Evolutionary conservation across 148 eudicot species (phyloP).

Genomic region (Rhododendron henanense): DNA sequence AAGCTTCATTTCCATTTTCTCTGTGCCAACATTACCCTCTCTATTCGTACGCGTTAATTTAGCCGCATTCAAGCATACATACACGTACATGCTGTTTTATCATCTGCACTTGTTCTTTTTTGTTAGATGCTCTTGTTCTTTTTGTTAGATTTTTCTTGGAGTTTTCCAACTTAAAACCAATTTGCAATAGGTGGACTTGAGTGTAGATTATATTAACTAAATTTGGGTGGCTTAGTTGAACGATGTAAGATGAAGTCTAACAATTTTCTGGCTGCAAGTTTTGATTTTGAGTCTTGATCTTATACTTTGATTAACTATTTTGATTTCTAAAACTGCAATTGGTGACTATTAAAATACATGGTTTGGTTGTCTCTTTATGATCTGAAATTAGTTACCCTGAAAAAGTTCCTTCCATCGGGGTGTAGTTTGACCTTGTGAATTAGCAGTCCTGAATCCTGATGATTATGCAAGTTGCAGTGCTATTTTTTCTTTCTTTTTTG

Average conservation of each 20-base stretch:
- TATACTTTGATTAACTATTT: background rate
- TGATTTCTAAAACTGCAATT: background rate
- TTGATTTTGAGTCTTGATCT: background rate
- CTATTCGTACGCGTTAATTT: background rate
- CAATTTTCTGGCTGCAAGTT: background rate
- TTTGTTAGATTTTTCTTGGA: background rate
- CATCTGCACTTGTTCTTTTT: too few relatives aligned
- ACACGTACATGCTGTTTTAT: background rate
- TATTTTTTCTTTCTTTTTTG: background rate
- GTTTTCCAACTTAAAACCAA: background rate
- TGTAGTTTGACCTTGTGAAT: background rate
- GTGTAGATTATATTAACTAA: too few relatives aligned
- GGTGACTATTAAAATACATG: background rate
- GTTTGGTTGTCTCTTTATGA: background rate
- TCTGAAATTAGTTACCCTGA: background rate
- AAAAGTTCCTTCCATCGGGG: background rate
- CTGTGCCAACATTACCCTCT: background rate
- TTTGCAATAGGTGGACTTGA: background rate
- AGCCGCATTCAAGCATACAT: background rate
- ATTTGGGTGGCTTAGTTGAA: too few relatives aligned
- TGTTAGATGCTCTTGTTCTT: too few relatives aligned
- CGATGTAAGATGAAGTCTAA: background rate
- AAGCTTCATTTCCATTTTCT: conserved; percentile 13
- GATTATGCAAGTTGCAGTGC: background rate
- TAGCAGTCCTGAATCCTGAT: background rate